A percentile compares a stretch with the other conserved stretches of the same genome.
phyloP scores from a whole-genome alignment of 2,329 filamentous ascomycete species.

The Neonectria ditissima region DNA sequence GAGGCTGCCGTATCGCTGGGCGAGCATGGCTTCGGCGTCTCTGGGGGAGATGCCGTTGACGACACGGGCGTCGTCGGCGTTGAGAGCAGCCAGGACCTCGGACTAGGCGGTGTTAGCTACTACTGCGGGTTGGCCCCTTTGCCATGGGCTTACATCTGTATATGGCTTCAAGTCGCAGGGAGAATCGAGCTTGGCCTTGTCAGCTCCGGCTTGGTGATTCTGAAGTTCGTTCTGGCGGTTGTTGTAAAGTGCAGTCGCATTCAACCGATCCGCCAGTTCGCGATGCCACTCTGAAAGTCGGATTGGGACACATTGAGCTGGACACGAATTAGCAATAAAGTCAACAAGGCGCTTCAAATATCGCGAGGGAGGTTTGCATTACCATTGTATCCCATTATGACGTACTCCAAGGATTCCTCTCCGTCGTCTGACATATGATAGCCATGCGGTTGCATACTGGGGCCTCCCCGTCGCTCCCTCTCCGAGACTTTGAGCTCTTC shows the following conservation, averaged over 20 bases:
- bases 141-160: conserved; percentile 31
- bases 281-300: conserved; percentile 23
- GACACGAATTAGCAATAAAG: background rate
- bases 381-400: conserved; percentile 13
- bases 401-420: conserved; percentile 13
- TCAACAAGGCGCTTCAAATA: background rate
- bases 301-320: conserved; percentile 9
- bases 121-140: background rate
- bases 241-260: background rate
- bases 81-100: conserved; percentile 39
- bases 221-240: background rate
- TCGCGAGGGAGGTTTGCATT: background rate
- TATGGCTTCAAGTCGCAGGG: conserved; percentile 27
- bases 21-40: conserved; percentile 33
- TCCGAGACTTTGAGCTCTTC: conserved; percentile 4
- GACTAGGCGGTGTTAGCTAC: conserved; percentile 14
- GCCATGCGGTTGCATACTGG: background rate
- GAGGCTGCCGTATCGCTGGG: conserved; percentile 36
- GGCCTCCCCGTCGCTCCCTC: background rate
- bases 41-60: conserved; percentile 37
- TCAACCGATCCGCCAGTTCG: conserved; percentile 5
- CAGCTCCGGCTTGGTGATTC: background rate
- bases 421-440: background rate
- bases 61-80: conserved; percentile 30
- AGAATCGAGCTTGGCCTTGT: background rate